Conservation (phyloP, 352 stramenopile species). For the Chrysophaeum taylorii region DNA sequence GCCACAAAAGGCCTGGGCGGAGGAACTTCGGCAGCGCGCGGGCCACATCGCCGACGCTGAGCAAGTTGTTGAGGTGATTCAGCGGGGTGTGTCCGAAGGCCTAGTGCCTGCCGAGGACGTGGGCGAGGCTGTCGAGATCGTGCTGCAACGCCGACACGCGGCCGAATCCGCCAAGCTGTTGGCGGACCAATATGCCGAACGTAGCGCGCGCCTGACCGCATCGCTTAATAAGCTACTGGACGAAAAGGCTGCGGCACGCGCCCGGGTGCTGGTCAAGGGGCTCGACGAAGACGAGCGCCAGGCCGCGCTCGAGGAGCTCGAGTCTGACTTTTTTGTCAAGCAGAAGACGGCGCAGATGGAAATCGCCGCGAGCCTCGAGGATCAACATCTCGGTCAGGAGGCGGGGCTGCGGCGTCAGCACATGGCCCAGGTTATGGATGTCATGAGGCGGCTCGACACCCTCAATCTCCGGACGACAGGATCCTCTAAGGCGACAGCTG, state of each 20-base stretch:
- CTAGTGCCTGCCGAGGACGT: neutral
- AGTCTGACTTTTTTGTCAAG: neutral
- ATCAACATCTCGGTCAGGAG: neutral
- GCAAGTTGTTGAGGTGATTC: neutral
- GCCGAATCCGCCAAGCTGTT: neutral
- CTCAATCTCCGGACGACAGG: too few relatives aligned
- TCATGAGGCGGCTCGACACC: neutral
- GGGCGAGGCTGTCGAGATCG: constrained; percentile 9
- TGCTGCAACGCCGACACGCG: constrained; percentile 10
- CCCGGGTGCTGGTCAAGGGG: neutral
- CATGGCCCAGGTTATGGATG: constrained; percentile 8
- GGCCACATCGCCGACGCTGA: neutral
- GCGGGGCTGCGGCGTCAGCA: constrained; percentile 7
- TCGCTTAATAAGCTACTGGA: neutral
- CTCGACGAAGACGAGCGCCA: neutral
- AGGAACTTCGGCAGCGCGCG: neutral
- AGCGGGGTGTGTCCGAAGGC: neutral
- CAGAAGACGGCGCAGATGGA: neutral
- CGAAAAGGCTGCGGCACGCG: neutral
- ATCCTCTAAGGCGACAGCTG: too few relatives aligned
- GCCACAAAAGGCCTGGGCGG: too few relatives aligned
- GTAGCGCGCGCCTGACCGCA: neutral
- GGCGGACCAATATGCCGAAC: constrained; percentile 16
- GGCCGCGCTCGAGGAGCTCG: neutral
- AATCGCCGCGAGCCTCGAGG: neutral